Evolutionary conservation across 2,329 filamentous ascomycete genomes (phyloP).

Genomic region (Neofusicoccum kwambonambiense): DNA sequence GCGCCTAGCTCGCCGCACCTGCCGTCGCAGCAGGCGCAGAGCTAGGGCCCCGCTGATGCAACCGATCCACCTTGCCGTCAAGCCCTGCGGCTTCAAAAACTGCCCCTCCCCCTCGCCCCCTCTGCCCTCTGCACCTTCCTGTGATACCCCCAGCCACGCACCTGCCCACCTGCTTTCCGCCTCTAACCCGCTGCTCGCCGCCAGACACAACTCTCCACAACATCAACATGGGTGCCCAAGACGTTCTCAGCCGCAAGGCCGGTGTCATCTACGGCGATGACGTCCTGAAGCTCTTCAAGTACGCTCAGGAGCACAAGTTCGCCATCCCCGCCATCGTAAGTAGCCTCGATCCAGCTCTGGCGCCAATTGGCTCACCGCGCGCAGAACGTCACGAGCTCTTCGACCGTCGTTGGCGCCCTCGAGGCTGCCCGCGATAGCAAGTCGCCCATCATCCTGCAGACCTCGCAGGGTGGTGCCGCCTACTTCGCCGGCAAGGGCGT

Average conservation of each 20-base stretch:
- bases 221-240: constrained; percentile 46
- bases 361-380: constrained; percentile 15
- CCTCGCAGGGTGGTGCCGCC: constrained; percentile 89
- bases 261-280: constrained; percentile 66
- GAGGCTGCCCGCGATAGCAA: constrained; percentile 94
- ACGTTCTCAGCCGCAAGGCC: constrained; percentile 61
- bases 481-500: constrained; percentile 46
- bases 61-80: constrained; percentile 3
- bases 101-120: constrained; percentile 18
- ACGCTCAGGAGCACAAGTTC: constrained; percentile 83
- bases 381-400: constrained; percentile 86
- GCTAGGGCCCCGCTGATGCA: constrained; percentile 15
- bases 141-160: constrained; percentile 5
- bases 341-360: constrained; percentile 18
- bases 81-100: constrained; percentile 14
- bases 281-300: constrained; percentile 73
- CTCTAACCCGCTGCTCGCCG: constrained; percentile 1
- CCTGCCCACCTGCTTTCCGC: background rate
- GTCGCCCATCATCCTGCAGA: constrained; percentile 88
- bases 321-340: constrained; percentile 74
- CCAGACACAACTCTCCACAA: background rate
- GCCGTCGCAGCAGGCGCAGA: background rate
- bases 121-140: constrained; percentile 12
- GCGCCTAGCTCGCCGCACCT: background rate
- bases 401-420: constrained; percentile 79